Base-by-base conservation (phyloP, 805 yeast species). In the Hanseniaspora valbyensis region DNA sequence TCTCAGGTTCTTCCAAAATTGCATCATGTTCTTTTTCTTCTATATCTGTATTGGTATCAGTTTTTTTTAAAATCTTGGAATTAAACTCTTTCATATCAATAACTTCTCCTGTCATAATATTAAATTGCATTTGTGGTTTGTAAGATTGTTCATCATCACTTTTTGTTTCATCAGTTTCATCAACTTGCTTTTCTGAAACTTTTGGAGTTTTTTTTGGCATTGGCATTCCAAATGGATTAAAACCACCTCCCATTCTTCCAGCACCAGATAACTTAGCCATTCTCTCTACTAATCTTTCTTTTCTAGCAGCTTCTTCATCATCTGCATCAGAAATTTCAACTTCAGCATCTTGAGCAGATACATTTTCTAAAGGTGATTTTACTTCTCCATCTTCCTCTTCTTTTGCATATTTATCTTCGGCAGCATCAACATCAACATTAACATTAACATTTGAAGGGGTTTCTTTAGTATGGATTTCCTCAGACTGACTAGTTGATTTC, bases 221-320 rank as follows among this genome's bases (percentile, higher is more conserved):
- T 9, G 70, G 65, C 34, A 58, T 56, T 2, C 50, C 72, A 53
- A 70, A 70, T 32, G 74, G 74, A 46, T 70, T 70, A 53, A 70
- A 69, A 1, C 66, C 69, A 2, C 29, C 48, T 39, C 88, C 89
- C 65, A 80, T 74, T 80, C 83, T 76, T 52, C 84, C 81, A 13
- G 79, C 78, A 19, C 95, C 95, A 0, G 96, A 83, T 18, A 90
- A 74, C 58, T 81, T 85, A n/a, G 98, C 97, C 96, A 90, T 90
- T 54, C 96, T 76, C 55, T 84, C 96, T 19, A 94, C 80, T 49
- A 90, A 70, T 6, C 81, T 85, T 43, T 81, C 75, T 58, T 92
- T 76, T 51, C 82, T 34, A 12, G 41, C 24, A 22, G 80, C 71
- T 54, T 83, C 92, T 60, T 84, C 94, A 39, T 78, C 83, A 48